A percentile compares a stretch with the other conserved stretches of the same genome.
Conservation (phyloP, 768 basidiomycete genomes). For the Boletus barrowsii region DNA sequence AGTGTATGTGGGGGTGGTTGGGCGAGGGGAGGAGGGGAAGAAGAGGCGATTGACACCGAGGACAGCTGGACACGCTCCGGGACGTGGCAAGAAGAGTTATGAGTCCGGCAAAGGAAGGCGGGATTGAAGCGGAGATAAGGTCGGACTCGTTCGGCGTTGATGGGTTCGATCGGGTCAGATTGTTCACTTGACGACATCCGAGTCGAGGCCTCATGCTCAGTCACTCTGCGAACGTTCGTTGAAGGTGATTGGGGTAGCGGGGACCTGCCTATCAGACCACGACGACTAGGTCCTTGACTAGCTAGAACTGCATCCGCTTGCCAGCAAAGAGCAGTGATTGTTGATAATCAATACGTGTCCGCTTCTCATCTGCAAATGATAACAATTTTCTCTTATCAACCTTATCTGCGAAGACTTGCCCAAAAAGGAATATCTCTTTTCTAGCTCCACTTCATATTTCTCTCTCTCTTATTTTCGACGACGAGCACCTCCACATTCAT, state of each 20-base stretch:
- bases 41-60: neutral
- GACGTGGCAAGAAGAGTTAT: neutral
- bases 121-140: constrained; percentile 23
- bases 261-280: no score
- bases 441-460: constrained; percentile 24
- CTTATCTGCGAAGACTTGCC: neutral
- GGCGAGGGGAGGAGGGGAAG: neutral
- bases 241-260: no score
- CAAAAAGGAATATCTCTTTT: constrained; percentile 17
- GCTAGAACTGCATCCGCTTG: no score
- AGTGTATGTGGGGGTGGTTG: neutral
- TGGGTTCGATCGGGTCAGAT: no score
- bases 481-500: constrained; percentile 11
- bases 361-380: no score
- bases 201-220: neutral
- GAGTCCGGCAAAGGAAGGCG: constrained; percentile 3
- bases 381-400: no score
- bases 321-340: no score
- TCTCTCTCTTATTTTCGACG: constrained; percentile 13
- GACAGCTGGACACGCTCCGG: neutral
- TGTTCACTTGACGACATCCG: neutral
- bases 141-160: constrained; percentile 6
- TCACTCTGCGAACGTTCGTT: no score
- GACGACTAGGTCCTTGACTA: neutral
- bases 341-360: no score